These are phyloP conservation scores for Hypoxylon sp. DNA, from an alignment of 2,329 filamentous ascomycete species.

Conservation along the genomic window DNA sequence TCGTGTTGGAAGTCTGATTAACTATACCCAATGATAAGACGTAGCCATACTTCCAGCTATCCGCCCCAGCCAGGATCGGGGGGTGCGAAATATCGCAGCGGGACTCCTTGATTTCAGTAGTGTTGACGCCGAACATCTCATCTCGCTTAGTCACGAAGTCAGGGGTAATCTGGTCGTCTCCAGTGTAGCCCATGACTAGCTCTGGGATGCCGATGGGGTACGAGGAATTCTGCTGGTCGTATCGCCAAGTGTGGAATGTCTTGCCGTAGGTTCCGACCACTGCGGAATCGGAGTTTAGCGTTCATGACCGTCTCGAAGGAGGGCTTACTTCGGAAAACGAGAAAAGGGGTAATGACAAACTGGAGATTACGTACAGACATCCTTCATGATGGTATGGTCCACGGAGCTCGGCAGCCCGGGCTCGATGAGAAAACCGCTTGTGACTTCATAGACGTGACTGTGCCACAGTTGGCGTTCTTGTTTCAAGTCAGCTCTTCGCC, in stretches of 20 bases:
- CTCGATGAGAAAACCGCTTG: slow-evolving; percentile 44
- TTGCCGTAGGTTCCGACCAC: slow-evolving; percentile 48
- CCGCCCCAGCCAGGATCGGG: slow-evolving; percentile 31
- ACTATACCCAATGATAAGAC: slow-evolving; percentile 33
- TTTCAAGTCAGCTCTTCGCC: slow-evolving; percentile 9
- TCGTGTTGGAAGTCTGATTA: slow-evolving; percentile 31
- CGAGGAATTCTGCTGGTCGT: slow-evolving; percentile 40
- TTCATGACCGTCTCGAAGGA: neutral
- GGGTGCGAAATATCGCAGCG: slow-evolving; percentile 40
- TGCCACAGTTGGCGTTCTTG: slow-evolving; percentile 46
- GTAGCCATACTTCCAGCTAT: slow-evolving; percentile 41
- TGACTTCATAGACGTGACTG: slow-evolving; percentile 45
- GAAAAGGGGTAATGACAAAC: neutral
- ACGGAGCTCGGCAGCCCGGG: slow-evolving; percentile 39
- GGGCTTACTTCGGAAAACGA: neutral
- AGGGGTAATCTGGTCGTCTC: slow-evolving; percentile 59
- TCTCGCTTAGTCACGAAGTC: slow-evolving; percentile 44
- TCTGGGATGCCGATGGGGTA: slow-evolving; percentile 72
- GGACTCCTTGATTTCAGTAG: slow-evolving; percentile 40
- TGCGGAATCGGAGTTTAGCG: slow-evolving; percentile 8
- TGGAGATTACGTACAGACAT: slow-evolving; percentile 33
- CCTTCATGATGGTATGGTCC: slow-evolving; percentile 48
- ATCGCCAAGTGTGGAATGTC: slow-evolving; percentile 48
- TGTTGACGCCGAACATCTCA: slow-evolving; percentile 44
- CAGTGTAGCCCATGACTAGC: slow-evolving; percentile 74